These are phyloP conservation scores for Linanthus parryae DNA, from an alignment of 148 eudicot species.

Conservation along the genomic window DNA sequence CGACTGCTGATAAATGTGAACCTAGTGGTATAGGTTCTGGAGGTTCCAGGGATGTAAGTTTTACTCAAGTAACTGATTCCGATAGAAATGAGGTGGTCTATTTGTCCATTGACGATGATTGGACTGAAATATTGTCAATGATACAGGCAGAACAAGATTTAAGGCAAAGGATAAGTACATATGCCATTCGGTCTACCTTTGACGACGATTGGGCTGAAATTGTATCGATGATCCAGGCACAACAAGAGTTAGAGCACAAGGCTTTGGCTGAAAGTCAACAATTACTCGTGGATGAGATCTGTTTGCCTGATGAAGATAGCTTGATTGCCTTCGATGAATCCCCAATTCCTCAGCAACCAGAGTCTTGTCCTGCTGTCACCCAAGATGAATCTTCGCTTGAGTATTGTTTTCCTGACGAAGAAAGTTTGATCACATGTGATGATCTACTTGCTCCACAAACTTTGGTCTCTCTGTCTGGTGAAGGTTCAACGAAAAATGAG, in stretches of 20 bases:
- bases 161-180: no score
- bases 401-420: conserved; percentile 12
- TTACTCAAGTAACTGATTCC: neutral
- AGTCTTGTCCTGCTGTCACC: neutral
- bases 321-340: neutral
- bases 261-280: neutral
- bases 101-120: no score
- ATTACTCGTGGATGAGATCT: no score
- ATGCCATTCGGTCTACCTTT: conserved; percentile 3
- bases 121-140: no score
- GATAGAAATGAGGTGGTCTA: neutral
- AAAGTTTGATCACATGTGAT: conserved; percentile 11
- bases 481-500: neutral
- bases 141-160: no score
- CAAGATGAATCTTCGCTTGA: neutral
- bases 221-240: neutral
- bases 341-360: neutral
- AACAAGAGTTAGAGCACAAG: neutral
- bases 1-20: neutral
- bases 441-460: conserved; percentile 5
- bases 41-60: neutral
- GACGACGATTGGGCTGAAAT: conserved; percentile 11
- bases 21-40: neutral
- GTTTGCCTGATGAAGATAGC: no score
- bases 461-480: neutral